Evolutionary conservation across 176 grass and related monocot species (phyloP), one percentile per base, ranked within the genome.

Genomic region (Eremochloa ophiuroides): DNA sequence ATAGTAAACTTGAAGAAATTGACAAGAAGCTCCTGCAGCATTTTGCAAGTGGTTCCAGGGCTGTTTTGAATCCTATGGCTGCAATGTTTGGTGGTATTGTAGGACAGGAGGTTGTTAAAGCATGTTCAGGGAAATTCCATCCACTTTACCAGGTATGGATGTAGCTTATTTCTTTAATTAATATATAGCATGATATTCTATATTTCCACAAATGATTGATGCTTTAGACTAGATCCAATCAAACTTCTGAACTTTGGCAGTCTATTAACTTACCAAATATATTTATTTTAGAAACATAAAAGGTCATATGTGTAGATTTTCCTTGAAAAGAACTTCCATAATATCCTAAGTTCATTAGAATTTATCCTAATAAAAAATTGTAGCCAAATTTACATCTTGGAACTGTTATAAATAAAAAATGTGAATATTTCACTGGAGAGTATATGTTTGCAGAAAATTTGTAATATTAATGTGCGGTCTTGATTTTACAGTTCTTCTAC

Each of bases 71-170:
- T 82, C 94, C 91, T 34, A 94, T 97, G 94, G 89, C 94, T 67
- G 91, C 91, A 88, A 88, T 97, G 82, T 94, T 97, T 87, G 91
- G 91, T 25, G 94, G 94, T 66, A 91, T 97, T 80, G 94, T 97
- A 26, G 94, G 91, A 5, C 94, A 97, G 85, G 94, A 97, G 62
- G 83, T 97, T 71, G 91, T 97, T 40, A 94, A 97, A 83, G 94
- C 91, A 17, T 97, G 94, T 76, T 97, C 94, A 38, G 89, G 94
- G 51, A 97, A 97, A 87, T 97, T 97, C 66, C 94, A 94, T 82
- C 94, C 94, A 55, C 83, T 97, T 86, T 92, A 92, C 82, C 91
- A 97, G 89, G 94, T 97, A 55, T 79, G 33, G 17, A 74, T 48
- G 37, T 34, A 53, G 12, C 14, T 58, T 34, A 13, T 44, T 62